These are phyloP conservation scores for Chiua virens DNA, from an alignment of 768 basidiomycete genomes.

Conservation along the genomic window DNA sequence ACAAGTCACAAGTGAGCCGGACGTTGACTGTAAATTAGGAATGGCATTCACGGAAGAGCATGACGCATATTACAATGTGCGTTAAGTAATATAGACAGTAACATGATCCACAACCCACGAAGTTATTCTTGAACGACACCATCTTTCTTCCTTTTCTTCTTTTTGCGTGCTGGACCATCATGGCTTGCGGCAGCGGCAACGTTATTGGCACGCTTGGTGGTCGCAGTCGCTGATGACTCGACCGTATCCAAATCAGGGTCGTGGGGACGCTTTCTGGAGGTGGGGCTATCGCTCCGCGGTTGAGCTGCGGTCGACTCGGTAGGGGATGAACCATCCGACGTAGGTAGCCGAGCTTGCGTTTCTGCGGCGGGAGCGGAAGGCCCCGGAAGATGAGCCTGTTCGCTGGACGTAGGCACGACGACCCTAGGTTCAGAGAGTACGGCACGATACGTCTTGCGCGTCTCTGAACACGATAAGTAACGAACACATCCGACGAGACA, in stretches of 20 bases:
- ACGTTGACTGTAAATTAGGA: no score
- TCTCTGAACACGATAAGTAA: conserved; percentile 51
- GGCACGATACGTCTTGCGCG: conserved; percentile 78
- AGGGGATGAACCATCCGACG: background rate
- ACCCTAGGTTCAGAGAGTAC: conserved; percentile 74
- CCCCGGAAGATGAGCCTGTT: background rate
- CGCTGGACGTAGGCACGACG: conserved; percentile 45
- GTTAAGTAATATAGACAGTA: no score
- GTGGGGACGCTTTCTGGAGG: conserved; percentile 21
- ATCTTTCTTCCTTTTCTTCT: conserved; percentile 22
- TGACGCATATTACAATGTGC: no score
- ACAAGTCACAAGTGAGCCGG: no score
- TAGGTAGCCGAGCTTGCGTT: background rate
- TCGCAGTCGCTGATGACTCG: background rate
- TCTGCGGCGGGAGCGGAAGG: background rate
- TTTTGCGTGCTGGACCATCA: conserved; percentile 16
- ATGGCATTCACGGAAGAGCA: no score
- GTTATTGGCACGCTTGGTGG: background rate
- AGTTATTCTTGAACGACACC: no score
- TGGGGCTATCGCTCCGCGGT: no score
- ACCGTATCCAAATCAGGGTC: conserved; percentile 14
- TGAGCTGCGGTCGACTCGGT: background rate
- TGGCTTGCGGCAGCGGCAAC: background rate
- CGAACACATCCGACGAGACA: background rate
- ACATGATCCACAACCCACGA: no score